Base-by-base conservation (phyloP, 768 basidiomycete species). In the Tulasnella sp. region DNA sequence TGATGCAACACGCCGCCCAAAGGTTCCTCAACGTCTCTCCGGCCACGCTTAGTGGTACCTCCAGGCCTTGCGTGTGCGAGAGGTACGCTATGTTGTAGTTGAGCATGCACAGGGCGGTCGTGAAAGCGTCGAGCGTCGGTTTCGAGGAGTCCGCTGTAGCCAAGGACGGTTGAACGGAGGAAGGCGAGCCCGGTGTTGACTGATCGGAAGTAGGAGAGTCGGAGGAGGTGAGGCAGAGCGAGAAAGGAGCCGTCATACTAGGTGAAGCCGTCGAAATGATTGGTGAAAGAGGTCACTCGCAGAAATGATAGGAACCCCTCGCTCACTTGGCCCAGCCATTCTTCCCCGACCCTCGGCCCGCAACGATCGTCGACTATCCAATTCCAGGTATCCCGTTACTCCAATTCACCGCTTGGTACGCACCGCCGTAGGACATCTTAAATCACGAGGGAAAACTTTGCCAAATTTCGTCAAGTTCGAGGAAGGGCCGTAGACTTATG, bases 61-160 rank as follows among this genome's bases (percentile, higher is more conserved):
- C 71, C 0, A 75, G 29, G 7, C 74, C 84, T 77, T 94, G 92
- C 17, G 91, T 93, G 78, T 90, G 85, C 1, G 90, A 90, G n/a
- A 94, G 86, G 79, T 92, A 94, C 71, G 85, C 87, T 1, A 92
- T 90, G 77, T 93, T 86, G 80, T 91, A 93, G 3, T 92, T 79
- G 0, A 94, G 80, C 92, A 94, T 94, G 3, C 91, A 87, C 26
- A 93, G 85, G 2, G 88, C 92, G 1, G 91, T 92, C 3, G 90
- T 90, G 79, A 93, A 94, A 12, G 64, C 52, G 39, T 62, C 69
- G 34, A 42, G n/a, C 32, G 63, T 37, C 26, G 67, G 62, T 66
- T 47, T 26, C 1, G 75, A n/a, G n/a, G 52, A 29, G 6, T 59
- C 52, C 5, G 52, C 22, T 6, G 52, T 5, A 1, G 52, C 22